Base-by-base conservation (phyloP, 2,329 filamentous ascomycete genomes). In the Talaromyces atroroseus region DNA sequence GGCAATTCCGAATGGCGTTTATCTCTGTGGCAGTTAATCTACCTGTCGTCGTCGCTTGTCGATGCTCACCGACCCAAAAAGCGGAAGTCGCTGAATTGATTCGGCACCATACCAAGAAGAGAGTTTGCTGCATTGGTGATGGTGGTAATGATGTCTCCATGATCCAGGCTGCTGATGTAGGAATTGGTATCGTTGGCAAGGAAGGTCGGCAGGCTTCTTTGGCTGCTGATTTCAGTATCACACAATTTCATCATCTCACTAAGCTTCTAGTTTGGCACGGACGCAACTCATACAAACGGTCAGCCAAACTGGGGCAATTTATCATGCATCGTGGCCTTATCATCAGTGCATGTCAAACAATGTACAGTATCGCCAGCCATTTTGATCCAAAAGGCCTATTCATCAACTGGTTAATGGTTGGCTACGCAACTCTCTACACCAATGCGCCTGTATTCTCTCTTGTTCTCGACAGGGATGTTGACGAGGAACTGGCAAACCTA, bases 211-310 rank as follows among this genome's bases (percentile, higher is more conserved):
- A 99, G 76, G 94, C 94, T 36, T 94, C 88, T 67, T 80, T 99
- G 48, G 95, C 95, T 0, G 95, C 94, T 11, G 94, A 99, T 71
- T 99, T 99, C 73, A 94, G 88, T 58, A 95, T 99, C 64, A 90
- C 91, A 59, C 92, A 96, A 66, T 99, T 99, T 74, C 89, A 86
- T 66, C 91, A 99, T 70, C 77, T 99, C 20, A 95, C 92, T 50
- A 99, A 97, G 73, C 82, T 99, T 1, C 82, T 99, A n/a, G 91
- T 99, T 38, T 99, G 95, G 94, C 95, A 99, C 70, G 94, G 94
- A 1, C 86, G 95, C 32, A 99, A 99, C 75, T 92, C 87, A 64
- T 99, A 99, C 79, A 97, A 97, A 74, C 85, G 95, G 47, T 90
- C 86, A 58, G 94, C 94, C 26, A 99, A 99, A 75, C 82, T 99